Conservation (phyloP, 495 filamentous ascomycete genomes). For the Rusavskia elegans region DNA sequence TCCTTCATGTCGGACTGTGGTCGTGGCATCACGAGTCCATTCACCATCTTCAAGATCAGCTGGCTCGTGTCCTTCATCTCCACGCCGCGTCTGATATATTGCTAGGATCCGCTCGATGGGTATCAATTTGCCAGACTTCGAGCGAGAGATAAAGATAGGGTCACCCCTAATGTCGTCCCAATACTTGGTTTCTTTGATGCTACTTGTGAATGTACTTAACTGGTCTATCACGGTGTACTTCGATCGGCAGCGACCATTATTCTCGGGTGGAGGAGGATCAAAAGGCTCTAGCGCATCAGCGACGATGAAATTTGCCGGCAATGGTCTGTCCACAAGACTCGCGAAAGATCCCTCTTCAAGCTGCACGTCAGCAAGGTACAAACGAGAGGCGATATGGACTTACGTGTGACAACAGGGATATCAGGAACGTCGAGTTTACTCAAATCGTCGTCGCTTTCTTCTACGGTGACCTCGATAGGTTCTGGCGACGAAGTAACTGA, state of each 20-base stretch:
- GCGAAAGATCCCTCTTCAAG: neutral
- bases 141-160: neutral
- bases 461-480: neutral
- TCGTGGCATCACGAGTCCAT: neutral
- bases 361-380: neutral
- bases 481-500: neutral
- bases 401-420: conserved; percentile 1
- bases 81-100: neutral
- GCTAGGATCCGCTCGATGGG: conserved; percentile 2
- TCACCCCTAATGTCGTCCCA: conserved; percentile 2
- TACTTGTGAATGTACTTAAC: neutral
- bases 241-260: conserved; percentile 9
- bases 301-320: conserved; percentile 13
- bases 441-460: conserved; percentile 11
- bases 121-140: neutral
- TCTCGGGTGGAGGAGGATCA: conserved; percentile 6
- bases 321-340: conserved; percentile 7
- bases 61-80: neutral
- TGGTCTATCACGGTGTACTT: conserved; percentile 5
- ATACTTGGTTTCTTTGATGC: conserved; percentile 1
- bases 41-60: conserved; percentile 2
- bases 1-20: neutral
- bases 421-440: conserved; percentile 12
- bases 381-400: neutral
- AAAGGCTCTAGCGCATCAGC: conserved; percentile 14